These are phyloP conservation scores for Fusarium setosum DNA, from an alignment of 2,329 filamentous ascomycete species.

Conservation along the genomic window DNA sequence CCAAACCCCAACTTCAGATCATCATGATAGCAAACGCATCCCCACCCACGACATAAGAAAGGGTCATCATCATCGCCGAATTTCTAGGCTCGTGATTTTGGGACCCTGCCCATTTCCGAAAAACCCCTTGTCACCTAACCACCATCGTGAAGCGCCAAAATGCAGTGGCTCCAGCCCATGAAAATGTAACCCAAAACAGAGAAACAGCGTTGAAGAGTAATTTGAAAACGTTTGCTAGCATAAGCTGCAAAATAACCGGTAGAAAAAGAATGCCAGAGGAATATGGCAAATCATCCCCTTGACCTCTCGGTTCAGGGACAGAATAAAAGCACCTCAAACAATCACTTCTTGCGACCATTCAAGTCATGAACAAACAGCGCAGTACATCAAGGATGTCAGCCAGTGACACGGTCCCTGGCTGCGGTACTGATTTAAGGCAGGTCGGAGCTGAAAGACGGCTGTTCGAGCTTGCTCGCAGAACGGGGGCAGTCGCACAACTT, in stretches of 20 bases:
- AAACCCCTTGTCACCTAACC: slow-evolving; percentile 13
- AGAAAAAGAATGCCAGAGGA: not conserved
- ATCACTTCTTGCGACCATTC: not conserved
- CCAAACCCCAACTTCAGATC: slow-evolving; percentile 34
- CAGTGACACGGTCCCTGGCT: not conserved
- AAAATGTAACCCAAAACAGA: slow-evolving; percentile 9
- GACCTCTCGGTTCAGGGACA: not conserved
- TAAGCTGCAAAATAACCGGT: not conserved
- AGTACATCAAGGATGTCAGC: not conserved
- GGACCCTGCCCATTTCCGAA: not conserved
- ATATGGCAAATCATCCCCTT: not conserved
- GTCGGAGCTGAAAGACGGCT: not conserved
- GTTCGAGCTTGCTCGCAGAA: not conserved
- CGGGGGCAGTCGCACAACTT: not conserved
- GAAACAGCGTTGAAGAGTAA: not conserved
- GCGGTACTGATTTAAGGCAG: not conserved
- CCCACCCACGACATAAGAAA: slow-evolving; percentile 23
- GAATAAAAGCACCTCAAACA: not conserved
- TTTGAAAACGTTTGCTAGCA: not conserved
- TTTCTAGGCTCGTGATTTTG: slow-evolving; percentile 7
- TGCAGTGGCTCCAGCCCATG: slow-evolving; percentile 17
- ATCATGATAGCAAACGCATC: slow-evolving; percentile 27
- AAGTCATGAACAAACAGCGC: not conserved
- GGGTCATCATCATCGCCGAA: slow-evolving; percentile 32
- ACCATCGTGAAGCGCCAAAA: slow-evolving; percentile 30